Percentiles rank a stretch among this genome's conserved stretches.
Evolutionary conservation across 1,284 basidiomycete species (phyloP).

Genomic region (Cystobasidiaceae sp.): DNA sequence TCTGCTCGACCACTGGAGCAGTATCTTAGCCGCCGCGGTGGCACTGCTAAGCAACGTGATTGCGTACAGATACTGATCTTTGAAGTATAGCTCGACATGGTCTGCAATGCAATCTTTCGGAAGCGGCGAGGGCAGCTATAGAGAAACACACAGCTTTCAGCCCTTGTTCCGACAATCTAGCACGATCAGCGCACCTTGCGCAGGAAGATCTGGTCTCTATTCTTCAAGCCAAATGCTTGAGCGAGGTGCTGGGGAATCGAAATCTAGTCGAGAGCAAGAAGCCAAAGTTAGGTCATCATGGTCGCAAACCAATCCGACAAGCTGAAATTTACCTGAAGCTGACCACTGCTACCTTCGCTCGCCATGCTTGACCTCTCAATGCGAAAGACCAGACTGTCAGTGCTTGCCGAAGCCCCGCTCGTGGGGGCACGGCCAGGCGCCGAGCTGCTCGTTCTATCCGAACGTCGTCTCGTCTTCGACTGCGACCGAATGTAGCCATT

Average conservation of each 20-base stretch:
- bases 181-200: conserved; percentile 41
- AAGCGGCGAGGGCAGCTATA: conserved; percentile 50
- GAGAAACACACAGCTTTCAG: background rate
- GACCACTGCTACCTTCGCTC: conserved; percentile 14
- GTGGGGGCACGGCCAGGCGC: background rate
- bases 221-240: conserved; percentile 45
- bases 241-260: conserved; percentile 37
- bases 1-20: conserved; percentile 79
- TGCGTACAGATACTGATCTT: conserved; percentile 58
- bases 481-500: background rate
- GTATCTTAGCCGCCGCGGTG: background rate
- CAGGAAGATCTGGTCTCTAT: conserved; percentile 47
- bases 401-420: background rate
- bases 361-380: conserved; percentile 12
- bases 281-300: no score
- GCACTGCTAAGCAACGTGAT: background rate
- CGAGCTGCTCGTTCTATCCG: background rate
- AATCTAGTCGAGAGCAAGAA: conserved; percentile 26
- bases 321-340: conserved; percentile 12
- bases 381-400: conserved; percentile 1
- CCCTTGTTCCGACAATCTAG: background rate
- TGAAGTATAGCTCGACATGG: conserved; percentile 80
- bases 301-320: no score
- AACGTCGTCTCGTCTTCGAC: background rate
- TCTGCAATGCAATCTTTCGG: conserved; percentile 62